A percentile compares a stretch with the other conserved stretches of the same genome.
These are phyloP conservation scores for Diatrype stigma DNA, from an alignment of 2,329 filamentous ascomycete genomes.

Conservation along the genomic window DNA sequence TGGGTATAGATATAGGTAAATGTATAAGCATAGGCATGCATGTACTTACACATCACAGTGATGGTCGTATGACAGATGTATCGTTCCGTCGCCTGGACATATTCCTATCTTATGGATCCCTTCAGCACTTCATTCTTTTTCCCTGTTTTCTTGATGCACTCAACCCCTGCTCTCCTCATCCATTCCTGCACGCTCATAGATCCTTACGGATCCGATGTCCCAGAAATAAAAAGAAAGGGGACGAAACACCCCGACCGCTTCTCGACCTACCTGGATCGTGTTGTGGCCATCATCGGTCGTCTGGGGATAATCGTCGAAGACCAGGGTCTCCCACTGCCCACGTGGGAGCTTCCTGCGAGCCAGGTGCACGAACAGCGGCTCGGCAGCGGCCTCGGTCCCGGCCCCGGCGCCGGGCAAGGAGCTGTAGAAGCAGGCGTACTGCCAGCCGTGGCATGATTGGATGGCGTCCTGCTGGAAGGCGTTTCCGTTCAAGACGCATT, in stretches of 20 bases:
- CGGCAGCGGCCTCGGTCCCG: conserved; percentile 10
- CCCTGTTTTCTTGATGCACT: too few species aligned
- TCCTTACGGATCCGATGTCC: neutral
- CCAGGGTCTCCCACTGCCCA: conserved; percentile 40
- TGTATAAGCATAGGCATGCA: neutral
- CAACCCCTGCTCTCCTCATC: neutral
- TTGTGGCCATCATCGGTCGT: conserved; percentile 49
- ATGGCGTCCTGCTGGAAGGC: conserved; percentile 47
- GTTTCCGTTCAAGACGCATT: conserved; percentile 39
- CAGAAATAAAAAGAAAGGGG: too few species aligned
- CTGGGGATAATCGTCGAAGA: conserved; percentile 46
- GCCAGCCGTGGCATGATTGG: conserved; percentile 42
- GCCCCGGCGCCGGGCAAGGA: conserved; percentile 13
- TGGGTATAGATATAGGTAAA: too few species aligned
- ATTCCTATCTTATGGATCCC: conserved; percentile 35
- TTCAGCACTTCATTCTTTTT: neutral
- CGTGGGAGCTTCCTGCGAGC: conserved; percentile 38
- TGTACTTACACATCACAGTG: conserved; percentile 39
- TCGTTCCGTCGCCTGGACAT: conserved; percentile 45
- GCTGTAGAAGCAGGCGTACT: conserved; percentile 45
- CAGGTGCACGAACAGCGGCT: conserved; percentile 41
- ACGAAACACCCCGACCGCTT: too few species aligned
- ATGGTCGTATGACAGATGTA: conserved; percentile 50
- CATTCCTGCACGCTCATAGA: neutral
- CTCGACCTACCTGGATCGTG: conserved; percentile 41